These are phyloP conservation scores for Fistulinella prunicolor DNA, from an alignment of 768 basidiomycete genomes.

Conservation along the genomic window DNA sequence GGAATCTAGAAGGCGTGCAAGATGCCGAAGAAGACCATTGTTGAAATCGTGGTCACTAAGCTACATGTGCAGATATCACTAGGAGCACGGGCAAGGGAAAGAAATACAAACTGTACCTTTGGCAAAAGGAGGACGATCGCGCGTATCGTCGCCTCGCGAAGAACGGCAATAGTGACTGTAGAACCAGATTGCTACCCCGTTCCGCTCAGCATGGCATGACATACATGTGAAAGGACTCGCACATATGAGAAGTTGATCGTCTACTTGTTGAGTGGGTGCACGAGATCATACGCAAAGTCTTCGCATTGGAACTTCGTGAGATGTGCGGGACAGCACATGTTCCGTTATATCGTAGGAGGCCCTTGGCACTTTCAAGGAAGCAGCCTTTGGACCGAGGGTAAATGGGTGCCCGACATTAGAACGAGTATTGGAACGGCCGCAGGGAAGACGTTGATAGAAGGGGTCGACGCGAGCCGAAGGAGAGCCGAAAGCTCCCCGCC, in stretches of 20 bases:
- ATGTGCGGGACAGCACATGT: constrained; percentile 50
- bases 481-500: no score
- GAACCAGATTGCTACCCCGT: constrained; percentile 85
- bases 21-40: constrained; percentile 89
- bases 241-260: constrained; percentile 72
- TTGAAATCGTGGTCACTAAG: constrained; percentile 89
- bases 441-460: no score
- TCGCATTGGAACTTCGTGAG: constrained; percentile 4
- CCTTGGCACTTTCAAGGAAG: no score
- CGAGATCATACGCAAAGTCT: constrained; percentile 88
- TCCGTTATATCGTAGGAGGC: no score
- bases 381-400: no score
- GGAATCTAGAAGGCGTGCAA: constrained; percentile 87
- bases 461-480: no score
- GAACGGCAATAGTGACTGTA: constrained; percentile 88
- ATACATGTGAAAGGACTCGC: neutral
- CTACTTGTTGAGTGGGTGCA: constrained; percentile 54
- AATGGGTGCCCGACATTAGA: no score
- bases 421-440: no score
- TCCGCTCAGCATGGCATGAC: neutral
- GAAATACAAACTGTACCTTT: constrained; percentile 51
- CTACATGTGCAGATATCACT: constrained; percentile 36
- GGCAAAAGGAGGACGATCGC: constrained; percentile 80
- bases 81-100: neutral
- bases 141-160: constrained; percentile 92